phyloP scores from a whole-genome alignment of 352 stramenopile species.

The Peronospora destructor region DNA sequence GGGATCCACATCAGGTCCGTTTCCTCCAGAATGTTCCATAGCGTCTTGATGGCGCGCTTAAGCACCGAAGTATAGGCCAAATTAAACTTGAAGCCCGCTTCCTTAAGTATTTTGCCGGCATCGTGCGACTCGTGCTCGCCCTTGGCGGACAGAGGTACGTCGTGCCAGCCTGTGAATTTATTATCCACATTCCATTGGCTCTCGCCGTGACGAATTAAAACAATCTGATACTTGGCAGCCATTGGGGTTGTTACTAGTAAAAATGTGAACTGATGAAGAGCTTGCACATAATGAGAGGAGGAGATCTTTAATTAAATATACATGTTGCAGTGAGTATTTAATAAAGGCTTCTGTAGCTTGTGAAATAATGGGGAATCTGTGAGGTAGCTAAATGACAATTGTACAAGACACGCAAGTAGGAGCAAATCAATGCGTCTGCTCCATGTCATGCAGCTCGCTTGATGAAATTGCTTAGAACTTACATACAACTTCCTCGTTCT shows the following conservation, averaged over 20 bases:
- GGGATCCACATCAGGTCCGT: slow-evolving; percentile 97
- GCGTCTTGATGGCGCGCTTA: slow-evolving; percentile 96
- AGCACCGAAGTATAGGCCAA: slow-evolving; percentile 94
- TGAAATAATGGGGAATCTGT: no score
- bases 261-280: slow-evolving; percentile 28
- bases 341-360: no score
- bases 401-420: no score
- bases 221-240: slow-evolving; percentile 80
- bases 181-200: slow-evolving; percentile 98
- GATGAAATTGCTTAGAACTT: no score
- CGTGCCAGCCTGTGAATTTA: slow-evolving; percentile 98
- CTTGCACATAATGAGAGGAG: slow-evolving; percentile 11
- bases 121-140: slow-evolving; percentile 90
- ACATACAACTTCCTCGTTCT: no score
- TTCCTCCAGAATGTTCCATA: slow-evolving; percentile 95
- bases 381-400: no score
- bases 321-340: slow-evolving; percentile 12
- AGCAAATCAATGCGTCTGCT: no score
- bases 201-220: slow-evolving; percentile 93
- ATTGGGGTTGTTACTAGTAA: slow-evolving; percentile 12
- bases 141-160: slow-evolving; percentile 89
- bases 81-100: slow-evolving; percentile 90
- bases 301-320: not conserved
- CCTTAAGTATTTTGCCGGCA: slow-evolving; percentile 91
- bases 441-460: no score